Percentiles rank a stretch among this genome's conserved stretches.
Evolutionary conservation across 2,329 filamentous ascomycete species (phyloP).

Genomic region (Taxawa tesnikishii): DNA sequence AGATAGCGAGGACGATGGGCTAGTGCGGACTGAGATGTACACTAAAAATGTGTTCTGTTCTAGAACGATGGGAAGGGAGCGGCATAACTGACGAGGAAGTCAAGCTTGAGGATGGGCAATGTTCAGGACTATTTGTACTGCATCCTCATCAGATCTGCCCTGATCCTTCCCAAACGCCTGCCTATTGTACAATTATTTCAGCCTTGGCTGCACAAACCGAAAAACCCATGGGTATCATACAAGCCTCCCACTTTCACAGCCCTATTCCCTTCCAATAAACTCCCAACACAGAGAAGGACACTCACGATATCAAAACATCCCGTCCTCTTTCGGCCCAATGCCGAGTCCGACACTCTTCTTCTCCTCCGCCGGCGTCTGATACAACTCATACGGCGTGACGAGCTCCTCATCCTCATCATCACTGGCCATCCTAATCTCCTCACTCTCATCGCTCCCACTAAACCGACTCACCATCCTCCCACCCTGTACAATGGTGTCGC

Average conservation of each 20-base stretch:
- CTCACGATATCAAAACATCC: slow-evolving; percentile 16
- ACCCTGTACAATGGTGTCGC: slow-evolving; percentile 7
- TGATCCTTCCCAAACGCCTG: too few relatives aligned
- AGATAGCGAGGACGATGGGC: too few relatives aligned
- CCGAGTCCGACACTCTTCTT: slow-evolving; percentile 10
- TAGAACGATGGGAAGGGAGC: too few relatives aligned
- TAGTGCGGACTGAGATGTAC: too few relatives aligned
- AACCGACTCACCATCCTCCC: slow-evolving; percentile 12
- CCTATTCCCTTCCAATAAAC: slow-evolving; percentile 1
- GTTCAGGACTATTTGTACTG: too few relatives aligned
- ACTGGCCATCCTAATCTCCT: slow-evolving; percentile 4
- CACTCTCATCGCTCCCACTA: slow-evolving; percentile 13
- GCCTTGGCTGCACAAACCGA: too few relatives aligned
- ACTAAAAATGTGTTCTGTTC: too few relatives aligned
- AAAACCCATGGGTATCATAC: slow-evolving; percentile 9
- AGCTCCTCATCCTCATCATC: slow-evolving; percentile 9
- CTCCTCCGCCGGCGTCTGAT: slow-evolving; percentile 17
- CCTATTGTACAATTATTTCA: too few relatives aligned
- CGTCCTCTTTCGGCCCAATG: slow-evolving; percentile 7
- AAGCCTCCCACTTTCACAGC: slow-evolving; percentile 2
- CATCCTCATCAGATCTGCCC: too few relatives aligned
- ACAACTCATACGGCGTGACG: slow-evolving; percentile 15
- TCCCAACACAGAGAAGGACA: too few relatives aligned
- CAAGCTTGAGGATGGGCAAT: too few relatives aligned
- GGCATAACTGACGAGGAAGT: too few relatives aligned